phyloP scores from a whole-genome alignment of 495 filamentous ascomycete species.

The Tuber indicum region DNA sequence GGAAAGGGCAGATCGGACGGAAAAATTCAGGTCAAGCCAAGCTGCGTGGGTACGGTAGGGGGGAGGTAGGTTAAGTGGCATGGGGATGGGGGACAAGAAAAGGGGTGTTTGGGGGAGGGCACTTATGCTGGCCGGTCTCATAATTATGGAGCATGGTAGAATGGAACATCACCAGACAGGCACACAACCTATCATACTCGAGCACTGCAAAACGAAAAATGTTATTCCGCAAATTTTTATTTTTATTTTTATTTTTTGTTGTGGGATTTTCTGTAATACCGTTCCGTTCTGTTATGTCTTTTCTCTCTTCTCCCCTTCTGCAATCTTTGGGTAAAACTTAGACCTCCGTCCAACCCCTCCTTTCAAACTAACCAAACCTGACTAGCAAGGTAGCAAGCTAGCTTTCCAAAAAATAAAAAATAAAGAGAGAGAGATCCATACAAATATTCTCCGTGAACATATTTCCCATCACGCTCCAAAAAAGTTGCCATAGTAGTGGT shows the following conservation, averaged over 20 bases:
- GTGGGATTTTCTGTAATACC: background rate
- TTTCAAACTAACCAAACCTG: background rate
- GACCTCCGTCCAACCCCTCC: background rate
- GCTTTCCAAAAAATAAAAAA: background rate
- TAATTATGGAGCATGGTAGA: background rate
- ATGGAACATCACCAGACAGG: background rate
- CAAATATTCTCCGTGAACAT: background rate
- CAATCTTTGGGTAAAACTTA: conserved; percentile 4
- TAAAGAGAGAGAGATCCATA: background rate
- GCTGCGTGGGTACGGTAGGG: background rate
- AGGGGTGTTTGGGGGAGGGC: background rate
- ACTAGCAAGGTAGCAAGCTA: background rate
- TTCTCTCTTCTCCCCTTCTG: background rate
- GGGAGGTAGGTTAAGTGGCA: background rate
- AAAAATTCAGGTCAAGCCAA: background rate
- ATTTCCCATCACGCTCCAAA: background rate
- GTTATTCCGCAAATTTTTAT: background rate
- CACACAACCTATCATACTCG: background rate
- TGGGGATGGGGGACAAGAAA: background rate
- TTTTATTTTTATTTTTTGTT: background rate
- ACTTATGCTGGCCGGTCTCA: background rate
- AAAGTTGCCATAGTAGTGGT: too few relatives aligned
- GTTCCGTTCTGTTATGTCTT: background rate
- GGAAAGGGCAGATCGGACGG: background rate
- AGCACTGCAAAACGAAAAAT: background rate